Percentiles rank a stretch among this genome's conserved stretches.
Evolutionary conservation across 768 basidiomycete genomes (phyloP).

Genomic region (Tylopilus sp.): DNA sequence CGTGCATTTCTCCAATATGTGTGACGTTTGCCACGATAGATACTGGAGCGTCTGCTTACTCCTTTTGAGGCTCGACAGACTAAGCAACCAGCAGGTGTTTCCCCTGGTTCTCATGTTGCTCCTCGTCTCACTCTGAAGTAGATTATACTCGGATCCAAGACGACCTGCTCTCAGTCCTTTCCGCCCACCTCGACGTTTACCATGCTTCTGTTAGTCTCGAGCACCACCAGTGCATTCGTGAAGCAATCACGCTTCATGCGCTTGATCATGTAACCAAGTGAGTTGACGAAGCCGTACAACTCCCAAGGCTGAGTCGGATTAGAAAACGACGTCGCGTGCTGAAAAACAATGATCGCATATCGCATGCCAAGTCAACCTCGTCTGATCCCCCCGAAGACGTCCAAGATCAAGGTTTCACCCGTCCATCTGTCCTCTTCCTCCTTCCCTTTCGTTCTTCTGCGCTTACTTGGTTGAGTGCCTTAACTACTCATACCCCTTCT

Average conservation of each 20-base stretch:
- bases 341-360: slow-evolving; percentile 92
- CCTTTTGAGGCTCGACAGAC: slow-evolving; percentile 54
- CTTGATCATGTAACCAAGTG: slow-evolving; percentile 91
- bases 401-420: slow-evolving; percentile 97
- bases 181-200: slow-evolving; percentile 74
- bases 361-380: slow-evolving; percentile 59
- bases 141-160: slow-evolving; percentile 57
- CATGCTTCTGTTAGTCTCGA: slow-evolving; percentile 64
- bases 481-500: slow-evolving; percentile 72
- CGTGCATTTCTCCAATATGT: background rate
- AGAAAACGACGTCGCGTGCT: slow-evolving; percentile 89
- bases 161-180: slow-evolving; percentile 62
- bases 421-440: slow-evolving; percentile 89
- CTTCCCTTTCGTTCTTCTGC: slow-evolving; percentile 92
- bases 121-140: slow-evolving; percentile 22
- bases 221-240: slow-evolving; percentile 57
- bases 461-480: slow-evolving; percentile 73
- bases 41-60: slow-evolving; percentile 52
- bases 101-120: background rate
- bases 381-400: slow-evolving; percentile 65
- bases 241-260: slow-evolving; percentile 73
- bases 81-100: slow-evolving; percentile 52
- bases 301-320: slow-evolving; percentile 2
- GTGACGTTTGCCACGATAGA: slow-evolving; percentile 33
- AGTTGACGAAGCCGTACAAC: background rate